Percentiles rank a stretch among this genome's conserved stretches.
Evolutionary conservation across 495 filamentous ascomycete species (phyloP).

Genomic region (Neurospora sp.): DNA sequence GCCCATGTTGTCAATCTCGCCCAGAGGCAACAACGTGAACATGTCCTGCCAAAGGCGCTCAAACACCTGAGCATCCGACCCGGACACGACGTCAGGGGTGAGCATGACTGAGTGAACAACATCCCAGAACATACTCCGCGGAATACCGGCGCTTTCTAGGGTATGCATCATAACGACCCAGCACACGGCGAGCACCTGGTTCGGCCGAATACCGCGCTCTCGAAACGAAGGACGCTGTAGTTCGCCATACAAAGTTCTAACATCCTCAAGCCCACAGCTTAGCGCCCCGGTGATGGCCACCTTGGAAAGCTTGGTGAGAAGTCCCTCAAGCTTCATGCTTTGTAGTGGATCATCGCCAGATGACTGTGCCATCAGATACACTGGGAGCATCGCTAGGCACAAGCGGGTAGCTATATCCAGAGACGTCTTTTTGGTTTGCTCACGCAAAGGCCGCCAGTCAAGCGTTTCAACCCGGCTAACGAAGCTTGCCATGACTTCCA

Average conservation of each 20-base stretch:
- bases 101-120: constrained; percentile 41
- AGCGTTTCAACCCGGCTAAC: constrained; percentile 22
- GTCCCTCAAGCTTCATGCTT: constrained; percentile 30
- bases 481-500: constrained; percentile 35
- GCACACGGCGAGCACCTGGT: constrained; percentile 47
- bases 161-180: constrained; percentile 58
- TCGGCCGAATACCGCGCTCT: constrained; percentile 57
- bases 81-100: constrained; percentile 17
- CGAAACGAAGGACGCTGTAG: constrained; percentile 42
- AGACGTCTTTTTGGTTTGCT: constrained; percentile 1
- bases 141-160: constrained; percentile 37
- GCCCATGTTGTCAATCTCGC: constrained; percentile 64
- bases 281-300: constrained; percentile 33
- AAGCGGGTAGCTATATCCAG: constrained; percentile 11
- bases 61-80: constrained; percentile 42
- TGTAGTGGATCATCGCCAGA: constrained; percentile 17
- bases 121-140: constrained; percentile 46
- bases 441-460: constrained; percentile 3
- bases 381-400: constrained; percentile 11
- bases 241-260: constrained; percentile 54
- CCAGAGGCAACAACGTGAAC: constrained; percentile 64
- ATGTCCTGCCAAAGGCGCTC: constrained; percentile 66
- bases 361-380: constrained; percentile 22
- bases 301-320: constrained; percentile 29
- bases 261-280: constrained; percentile 35